These are phyloP conservation scores for Jackrogersella minutella DNA, from an alignment of 495 filamentous ascomycete genomes.

Conservation along the genomic window DNA sequence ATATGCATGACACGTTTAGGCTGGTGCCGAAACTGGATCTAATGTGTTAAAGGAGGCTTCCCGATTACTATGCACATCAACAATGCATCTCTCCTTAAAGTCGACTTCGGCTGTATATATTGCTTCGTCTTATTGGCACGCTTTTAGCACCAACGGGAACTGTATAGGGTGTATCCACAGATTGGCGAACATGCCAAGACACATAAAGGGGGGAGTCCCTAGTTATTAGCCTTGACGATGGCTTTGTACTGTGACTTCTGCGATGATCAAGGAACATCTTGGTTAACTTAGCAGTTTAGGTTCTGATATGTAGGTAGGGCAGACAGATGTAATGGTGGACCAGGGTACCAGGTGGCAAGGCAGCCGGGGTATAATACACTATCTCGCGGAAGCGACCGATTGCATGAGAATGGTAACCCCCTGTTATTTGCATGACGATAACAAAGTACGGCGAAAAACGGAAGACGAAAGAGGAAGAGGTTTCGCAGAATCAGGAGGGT, in stretches of 20 bases:
- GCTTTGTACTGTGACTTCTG: constrained; percentile 38
- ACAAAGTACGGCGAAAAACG: constrained; percentile 14
- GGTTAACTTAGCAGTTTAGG: background rate
- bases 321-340: constrained; percentile 9
- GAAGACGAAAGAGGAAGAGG: constrained; percentile 12
- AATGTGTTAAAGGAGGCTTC: constrained; percentile 4
- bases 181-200: constrained; percentile 29
- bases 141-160: background rate
- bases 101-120: background rate
- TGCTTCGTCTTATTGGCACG: constrained; percentile 16
- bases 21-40: constrained; percentile 18
- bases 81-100: constrained; percentile 7
- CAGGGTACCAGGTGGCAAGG: constrained; percentile 36
- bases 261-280: constrained; percentile 29
- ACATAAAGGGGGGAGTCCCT: background rate
- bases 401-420: constrained; percentile 11
- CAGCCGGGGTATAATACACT: constrained; percentile 19
- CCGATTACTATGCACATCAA: constrained; percentile 5
- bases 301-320: constrained; percentile 15
- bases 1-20: constrained; percentile 27
- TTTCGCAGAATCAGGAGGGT: constrained; percentile 1
- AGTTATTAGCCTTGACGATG: background rate
- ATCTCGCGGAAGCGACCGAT: constrained; percentile 26
- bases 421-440: constrained; percentile 14
- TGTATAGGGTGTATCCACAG: constrained; percentile 27